phyloP scores from a whole-genome alignment of 148 eudicot genomes.

The Nepenthes gracilis region DNA sequence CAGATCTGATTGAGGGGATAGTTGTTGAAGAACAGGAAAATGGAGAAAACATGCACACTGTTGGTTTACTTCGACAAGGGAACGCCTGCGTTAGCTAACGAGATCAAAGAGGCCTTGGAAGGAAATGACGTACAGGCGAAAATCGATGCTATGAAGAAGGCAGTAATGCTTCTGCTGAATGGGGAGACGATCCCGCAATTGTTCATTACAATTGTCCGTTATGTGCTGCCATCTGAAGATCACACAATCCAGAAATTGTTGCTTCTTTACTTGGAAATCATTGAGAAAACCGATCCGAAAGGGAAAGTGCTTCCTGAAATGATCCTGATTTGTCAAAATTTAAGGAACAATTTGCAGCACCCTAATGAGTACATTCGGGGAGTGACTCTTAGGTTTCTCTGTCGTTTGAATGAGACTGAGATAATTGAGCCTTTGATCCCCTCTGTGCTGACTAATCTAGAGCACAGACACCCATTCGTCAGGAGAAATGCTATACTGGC shows the following conservation, averaged over 20 bases:
- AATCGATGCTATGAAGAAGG: slow-evolving; percentile 72
- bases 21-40: slow-evolving; percentile 3
- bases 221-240: slow-evolving; percentile 70
- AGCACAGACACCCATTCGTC: slow-evolving; percentile 64
- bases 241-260: slow-evolving; percentile 63
- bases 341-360: slow-evolving; percentile 65
- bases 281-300: slow-evolving; percentile 62
- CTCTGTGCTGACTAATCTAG: slow-evolving; percentile 46
- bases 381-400: slow-evolving; percentile 69
- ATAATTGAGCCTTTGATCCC: slow-evolving; percentile 71
- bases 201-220: slow-evolving; percentile 64
- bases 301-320: slow-evolving; percentile 63
- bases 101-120: slow-evolving; percentile 74
- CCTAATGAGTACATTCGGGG: slow-evolving; percentile 80
- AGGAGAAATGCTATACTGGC: slow-evolving; percentile 74
- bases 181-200: slow-evolving; percentile 72
- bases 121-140: slow-evolving; percentile 55
- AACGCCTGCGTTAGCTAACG: slow-evolving; percentile 69
- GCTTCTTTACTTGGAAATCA: slow-evolving; percentile 63
- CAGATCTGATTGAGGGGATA: not conserved
- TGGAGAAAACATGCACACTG: slow-evolving; percentile 69
- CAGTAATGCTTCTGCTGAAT: slow-evolving; percentile 64
- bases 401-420: slow-evolving; percentile 60
- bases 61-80: slow-evolving; percentile 74
- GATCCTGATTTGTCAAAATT: slow-evolving; percentile 72